These are phyloP conservation scores for Aspergillus ostianus DNA, from an alignment of 495 filamentous ascomycete species.

Conservation along the genomic window DNA sequence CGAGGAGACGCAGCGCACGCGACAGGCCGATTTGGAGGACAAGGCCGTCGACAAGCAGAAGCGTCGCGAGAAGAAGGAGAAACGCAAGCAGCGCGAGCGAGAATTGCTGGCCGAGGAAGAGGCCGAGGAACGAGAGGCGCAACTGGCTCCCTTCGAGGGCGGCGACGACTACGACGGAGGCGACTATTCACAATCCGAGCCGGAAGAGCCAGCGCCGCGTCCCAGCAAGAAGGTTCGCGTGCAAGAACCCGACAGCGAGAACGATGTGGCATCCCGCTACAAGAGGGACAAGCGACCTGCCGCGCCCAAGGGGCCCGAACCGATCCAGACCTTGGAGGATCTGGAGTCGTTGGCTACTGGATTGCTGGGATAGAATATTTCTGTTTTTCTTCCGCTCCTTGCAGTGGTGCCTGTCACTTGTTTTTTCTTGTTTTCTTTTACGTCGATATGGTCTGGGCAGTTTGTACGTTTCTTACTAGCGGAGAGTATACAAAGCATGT, in stretches of 20 bases:
- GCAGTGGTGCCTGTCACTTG: slow-evolving; percentile 11
- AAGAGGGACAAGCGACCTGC: slow-evolving; percentile 45
- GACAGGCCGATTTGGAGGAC: slow-evolving; percentile 74
- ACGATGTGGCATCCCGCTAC: slow-evolving; percentile 35
- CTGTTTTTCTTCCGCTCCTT: too few relatives aligned
- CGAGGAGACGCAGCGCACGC: slow-evolving; percentile 67
- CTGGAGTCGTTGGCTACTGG: slow-evolving; percentile 84
- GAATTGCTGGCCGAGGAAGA: slow-evolving; percentile 43
- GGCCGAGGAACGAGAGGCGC: slow-evolving; percentile 41
- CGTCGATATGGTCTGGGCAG: slow-evolving; percentile 11
- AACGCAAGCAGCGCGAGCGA: slow-evolving; percentile 73
- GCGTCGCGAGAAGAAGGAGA: slow-evolving; percentile 81
- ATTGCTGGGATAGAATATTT: slow-evolving; percentile 55
- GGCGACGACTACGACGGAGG: slow-evolving; percentile 35
- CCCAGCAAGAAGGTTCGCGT: slow-evolving; percentile 43
- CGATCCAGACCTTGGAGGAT: slow-evolving; percentile 85
- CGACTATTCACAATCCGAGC: slow-evolving; percentile 39
- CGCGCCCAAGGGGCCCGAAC: slow-evolving; percentile 42
- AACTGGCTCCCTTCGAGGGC: slow-evolving; percentile 42
- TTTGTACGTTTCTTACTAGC: slow-evolving; percentile 9
- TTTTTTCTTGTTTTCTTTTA: slow-evolving; percentile 1
- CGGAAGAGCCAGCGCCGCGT: slow-evolving; percentile 26
- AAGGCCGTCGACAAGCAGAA: slow-evolving; percentile 77
- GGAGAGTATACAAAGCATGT: slow-evolving; percentile 21
- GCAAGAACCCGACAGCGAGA: slow-evolving; percentile 27